These are phyloP conservation scores for Tylopilus sp. DNA, from an alignment of 768 basidiomycete species.

Conservation along the genomic window DNA sequence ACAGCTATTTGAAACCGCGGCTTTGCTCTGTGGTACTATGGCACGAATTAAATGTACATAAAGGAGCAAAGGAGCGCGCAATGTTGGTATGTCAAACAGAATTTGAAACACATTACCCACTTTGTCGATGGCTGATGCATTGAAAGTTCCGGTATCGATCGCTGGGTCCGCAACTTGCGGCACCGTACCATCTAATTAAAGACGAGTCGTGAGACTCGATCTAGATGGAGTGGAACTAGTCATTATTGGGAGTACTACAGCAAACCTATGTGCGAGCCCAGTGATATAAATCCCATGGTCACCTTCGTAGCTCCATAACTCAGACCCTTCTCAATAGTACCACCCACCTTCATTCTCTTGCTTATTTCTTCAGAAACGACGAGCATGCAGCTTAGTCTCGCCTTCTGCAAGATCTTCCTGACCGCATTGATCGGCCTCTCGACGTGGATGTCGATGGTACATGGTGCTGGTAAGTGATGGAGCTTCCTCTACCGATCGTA, in stretches of 20 bases:
- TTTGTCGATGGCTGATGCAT: not conserved
- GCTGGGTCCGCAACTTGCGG: not conserved
- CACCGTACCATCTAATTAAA: not conserved
- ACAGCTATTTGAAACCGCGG: not conserved
- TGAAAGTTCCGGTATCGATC: not conserved
- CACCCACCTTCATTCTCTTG: not conserved
- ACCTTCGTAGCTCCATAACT: not conserved
- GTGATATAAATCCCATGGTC: conserved; percentile 5
- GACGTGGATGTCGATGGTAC: conserved; percentile 3
- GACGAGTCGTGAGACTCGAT: not conserved
- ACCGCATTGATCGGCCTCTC: not conserved
- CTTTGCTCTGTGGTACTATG: not conserved
- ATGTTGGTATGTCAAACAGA: not conserved
- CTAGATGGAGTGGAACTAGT: not conserved
- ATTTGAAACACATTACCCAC: not conserved
- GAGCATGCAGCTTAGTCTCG: not conserved
- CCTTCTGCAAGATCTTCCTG: not conserved
- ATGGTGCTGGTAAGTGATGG: conserved; percentile 6
- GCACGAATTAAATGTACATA: not conserved
- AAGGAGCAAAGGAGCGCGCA: not conserved
- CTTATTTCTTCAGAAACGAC: not conserved
- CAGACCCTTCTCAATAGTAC: not conserved
- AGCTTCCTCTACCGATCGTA: not conserved
- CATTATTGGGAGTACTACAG: not conserved
- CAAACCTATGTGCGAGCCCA: conserved; percentile 3